Evolutionary conservation across 2,329 filamentous ascomycete species (phyloP).

Genomic region (Akanthomyces uredinophilus): DNA sequence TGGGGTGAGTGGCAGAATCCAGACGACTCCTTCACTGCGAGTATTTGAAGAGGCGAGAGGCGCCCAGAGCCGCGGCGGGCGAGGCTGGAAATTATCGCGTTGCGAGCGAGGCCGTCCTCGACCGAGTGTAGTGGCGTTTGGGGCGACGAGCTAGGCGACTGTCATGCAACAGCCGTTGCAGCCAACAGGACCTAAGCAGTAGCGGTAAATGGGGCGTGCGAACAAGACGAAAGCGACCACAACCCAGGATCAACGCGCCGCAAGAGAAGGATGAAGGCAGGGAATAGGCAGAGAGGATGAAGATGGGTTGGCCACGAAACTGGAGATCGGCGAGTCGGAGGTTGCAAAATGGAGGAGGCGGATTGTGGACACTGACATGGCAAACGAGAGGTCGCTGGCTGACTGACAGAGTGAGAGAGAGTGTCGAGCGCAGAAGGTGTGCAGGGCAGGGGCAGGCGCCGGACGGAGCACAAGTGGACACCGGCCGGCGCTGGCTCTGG

Average conservation of each 20-base stretch:
- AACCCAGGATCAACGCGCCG: background rate
- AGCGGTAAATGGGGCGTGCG: background rate
- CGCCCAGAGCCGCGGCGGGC: background rate
- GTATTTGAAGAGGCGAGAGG: background rate
- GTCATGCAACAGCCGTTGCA: background rate
- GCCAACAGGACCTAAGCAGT: background rate
- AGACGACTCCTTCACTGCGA: background rate
- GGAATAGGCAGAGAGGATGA: background rate
- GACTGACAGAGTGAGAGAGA: background rate
- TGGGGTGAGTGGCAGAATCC: background rate
- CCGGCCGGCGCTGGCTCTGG: no score
- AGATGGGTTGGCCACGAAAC: background rate
- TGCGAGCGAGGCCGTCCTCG: background rate
- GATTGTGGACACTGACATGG: background rate
- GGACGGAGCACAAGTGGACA: no score
- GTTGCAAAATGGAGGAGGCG: constrained; percentile 10
- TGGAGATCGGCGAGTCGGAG: constrained; percentile 7
- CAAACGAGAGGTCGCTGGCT: constrained; percentile 9
- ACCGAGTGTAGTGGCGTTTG: background rate
- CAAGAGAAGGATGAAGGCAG: background rate
- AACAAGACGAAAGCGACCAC: background rate
- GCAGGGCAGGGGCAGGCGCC: no score
- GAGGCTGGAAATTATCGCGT: background rate
- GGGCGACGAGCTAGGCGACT: background rate
- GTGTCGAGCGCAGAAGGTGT: background rate